These are phyloP conservation scores for Knufia fluminis DNA, from an alignment of 2,329 filamentous ascomycete genomes.

Conservation along the genomic window DNA sequence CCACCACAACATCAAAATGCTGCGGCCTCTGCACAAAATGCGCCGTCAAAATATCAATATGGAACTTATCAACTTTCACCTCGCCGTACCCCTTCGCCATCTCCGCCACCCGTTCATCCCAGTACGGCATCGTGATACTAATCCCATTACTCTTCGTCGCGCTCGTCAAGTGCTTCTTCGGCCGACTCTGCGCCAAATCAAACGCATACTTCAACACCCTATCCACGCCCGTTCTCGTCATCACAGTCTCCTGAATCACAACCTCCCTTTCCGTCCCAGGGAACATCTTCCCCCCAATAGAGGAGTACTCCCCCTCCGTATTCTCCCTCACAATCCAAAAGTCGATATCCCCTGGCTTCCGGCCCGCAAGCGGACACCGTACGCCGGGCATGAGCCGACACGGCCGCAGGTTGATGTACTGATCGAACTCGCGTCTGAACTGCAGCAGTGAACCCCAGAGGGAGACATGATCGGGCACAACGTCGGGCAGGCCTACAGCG, in stretches of 20 bases:
- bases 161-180: slow-evolving; percentile 96
- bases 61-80: slow-evolving; percentile 92
- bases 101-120: slow-evolving; percentile 40
- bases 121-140: slow-evolving; percentile 70
- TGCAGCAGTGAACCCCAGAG: slow-evolving; percentile 48
- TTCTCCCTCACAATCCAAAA: slow-evolving; percentile 82
- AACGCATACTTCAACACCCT: slow-evolving; percentile 94
- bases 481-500: slow-evolving; percentile 42
- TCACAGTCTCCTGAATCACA: slow-evolving; percentile 92
- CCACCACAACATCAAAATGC: slow-evolving; percentile 95
- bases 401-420: slow-evolving; percentile 50
- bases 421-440: slow-evolving; percentile 47
- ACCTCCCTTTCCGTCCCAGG: slow-evolving; percentile 54
- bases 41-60: slow-evolving; percentile 97
- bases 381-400: slow-evolving; percentile 45
- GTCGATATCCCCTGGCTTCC: slow-evolving; percentile 41
- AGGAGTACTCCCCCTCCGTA: slow-evolving; percentile 98
- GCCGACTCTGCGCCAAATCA: slow-evolving; percentile 88
- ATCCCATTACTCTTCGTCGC: slow-evolving; percentile 99
- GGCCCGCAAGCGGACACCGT: slow-evolving; percentile 40
- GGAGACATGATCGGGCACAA: slow-evolving; percentile 49
- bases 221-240: slow-evolving; percentile 84
- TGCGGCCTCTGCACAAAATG: slow-evolving; percentile 95
- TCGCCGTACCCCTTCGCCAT: slow-evolving; percentile 89
- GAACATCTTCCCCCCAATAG: slow-evolving; percentile 47